phyloP scores from a whole-genome alignment of 176 grass and related monocot species.

The Musa beccarii region DNA sequence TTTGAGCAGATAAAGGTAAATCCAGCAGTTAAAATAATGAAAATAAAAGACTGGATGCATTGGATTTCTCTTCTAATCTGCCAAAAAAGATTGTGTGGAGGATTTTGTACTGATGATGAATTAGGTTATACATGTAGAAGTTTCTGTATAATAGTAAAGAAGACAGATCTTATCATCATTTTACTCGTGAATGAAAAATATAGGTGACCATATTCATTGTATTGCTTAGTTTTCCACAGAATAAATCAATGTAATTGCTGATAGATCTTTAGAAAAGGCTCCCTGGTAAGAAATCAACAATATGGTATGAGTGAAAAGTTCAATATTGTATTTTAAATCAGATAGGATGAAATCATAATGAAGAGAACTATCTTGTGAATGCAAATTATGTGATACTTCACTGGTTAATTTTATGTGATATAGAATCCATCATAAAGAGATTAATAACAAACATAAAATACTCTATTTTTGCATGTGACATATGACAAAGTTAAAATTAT shows the following conservation, averaged over 20 bases:
- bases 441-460: slow-evolving; percentile 26
- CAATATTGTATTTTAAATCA: no score
- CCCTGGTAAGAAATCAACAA: neutral
- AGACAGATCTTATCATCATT: neutral
- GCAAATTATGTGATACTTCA: no score
- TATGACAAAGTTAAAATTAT: neutral
- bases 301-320: neutral
- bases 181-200: neutral
- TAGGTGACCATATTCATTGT: neutral
- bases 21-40: neutral
- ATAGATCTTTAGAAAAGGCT: neutral
- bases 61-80: neutral
- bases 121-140: neutral
- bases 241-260: neutral
- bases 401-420: no score
- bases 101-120: neutral
- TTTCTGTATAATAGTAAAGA: neutral
- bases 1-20: neutral
- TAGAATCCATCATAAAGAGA: neutral
- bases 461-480: neutral
- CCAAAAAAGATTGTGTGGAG: neutral
- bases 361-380: no score
- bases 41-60: neutral
- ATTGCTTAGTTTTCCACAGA: neutral
- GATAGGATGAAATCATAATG: no score